phyloP scores from a whole-genome alignment of 208 protist genomes.

The Wallacemonas sp. region DNA sequence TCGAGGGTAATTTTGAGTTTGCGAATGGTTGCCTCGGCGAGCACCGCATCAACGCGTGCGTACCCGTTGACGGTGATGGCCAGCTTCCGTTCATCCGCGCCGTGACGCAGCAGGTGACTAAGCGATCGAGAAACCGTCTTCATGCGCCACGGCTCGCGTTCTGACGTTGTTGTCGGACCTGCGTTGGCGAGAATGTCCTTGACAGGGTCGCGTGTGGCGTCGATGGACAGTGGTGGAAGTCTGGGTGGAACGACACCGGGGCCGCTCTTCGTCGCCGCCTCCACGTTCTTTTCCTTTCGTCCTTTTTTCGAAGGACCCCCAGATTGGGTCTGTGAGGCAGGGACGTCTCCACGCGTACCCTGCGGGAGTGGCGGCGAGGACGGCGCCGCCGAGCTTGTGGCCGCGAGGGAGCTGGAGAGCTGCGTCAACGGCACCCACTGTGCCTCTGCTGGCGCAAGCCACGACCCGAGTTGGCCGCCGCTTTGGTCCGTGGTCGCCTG shows the following conservation, averaged over 20 bases:
- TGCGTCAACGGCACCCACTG: conserved; percentile 2
- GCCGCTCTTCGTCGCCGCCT: too few species aligned
- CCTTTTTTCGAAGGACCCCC: too few species aligned
- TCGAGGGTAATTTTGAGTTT: conserved; percentile 18
- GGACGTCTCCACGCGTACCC: too few species aligned
- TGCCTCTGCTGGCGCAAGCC: conserved; percentile 19
- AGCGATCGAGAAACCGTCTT: conserved; percentile 60
- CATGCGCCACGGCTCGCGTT: conserved; percentile 3
- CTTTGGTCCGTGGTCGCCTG: conserved; percentile 22
- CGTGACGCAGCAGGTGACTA: conserved; percentile 70
- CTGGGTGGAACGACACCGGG: not conserved
- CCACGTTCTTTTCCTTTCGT: not conserved
- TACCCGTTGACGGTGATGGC: conserved; percentile 67
- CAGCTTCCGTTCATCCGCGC: conserved; percentile 47
- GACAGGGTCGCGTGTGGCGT: conserved; percentile 35
- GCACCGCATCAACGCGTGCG: conserved; percentile 46
- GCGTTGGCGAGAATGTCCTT: conserved; percentile 22
- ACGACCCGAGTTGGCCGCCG: not conserved
- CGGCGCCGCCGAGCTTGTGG: not conserved
- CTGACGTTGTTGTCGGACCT: not conserved
- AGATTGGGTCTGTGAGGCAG: too few species aligned
- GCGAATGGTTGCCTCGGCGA: conserved; percentile 29
- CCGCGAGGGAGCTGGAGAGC: conserved; percentile 20
- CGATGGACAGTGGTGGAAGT: conserved; percentile 10
- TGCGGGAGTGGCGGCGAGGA: not conserved